These are phyloP conservation scores for Fraxinus baroniana DNA, from an alignment of 305 asterid genomes.

Conservation along the genomic window DNA sequence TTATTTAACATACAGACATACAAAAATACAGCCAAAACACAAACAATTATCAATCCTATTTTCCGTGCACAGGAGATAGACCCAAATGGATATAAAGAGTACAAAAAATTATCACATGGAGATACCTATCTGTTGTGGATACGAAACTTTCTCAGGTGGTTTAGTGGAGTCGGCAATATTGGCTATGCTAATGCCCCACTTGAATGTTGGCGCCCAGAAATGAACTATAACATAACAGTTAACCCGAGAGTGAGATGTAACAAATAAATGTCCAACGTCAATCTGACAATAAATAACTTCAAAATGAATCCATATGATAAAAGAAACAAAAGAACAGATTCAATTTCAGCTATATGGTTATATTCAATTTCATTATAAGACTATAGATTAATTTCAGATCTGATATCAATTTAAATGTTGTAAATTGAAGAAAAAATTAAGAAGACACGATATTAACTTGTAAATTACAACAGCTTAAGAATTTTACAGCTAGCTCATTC, in stretches of 20 bases:
- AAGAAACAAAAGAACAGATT: constrained; percentile 1
- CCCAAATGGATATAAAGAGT: not conserved
- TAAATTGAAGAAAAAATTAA: not conserved
- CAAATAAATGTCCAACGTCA: constrained; percentile 4
- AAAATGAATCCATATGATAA: not conserved
- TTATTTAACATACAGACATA: not conserved
- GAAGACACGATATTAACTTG: not conserved
- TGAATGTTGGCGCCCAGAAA: constrained; percentile 82
- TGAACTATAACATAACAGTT: constrained; percentile 40
- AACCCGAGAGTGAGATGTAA: not conserved
- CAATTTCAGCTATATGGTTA: not conserved
- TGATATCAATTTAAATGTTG: not conserved
- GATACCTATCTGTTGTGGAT: constrained; percentile 68
- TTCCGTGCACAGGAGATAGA: constrained; percentile 13
- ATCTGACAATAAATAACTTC: not conserved
- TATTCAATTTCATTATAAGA: constrained; percentile 1
- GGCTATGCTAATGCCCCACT: constrained; percentile 86
- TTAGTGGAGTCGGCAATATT: constrained; percentile 58
- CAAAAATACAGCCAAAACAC: not conserved
- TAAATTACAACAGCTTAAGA: not conserved
- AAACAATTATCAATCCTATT: not conserved
- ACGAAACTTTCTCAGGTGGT: constrained; percentile 74
- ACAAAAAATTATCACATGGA: constrained; percentile 20
- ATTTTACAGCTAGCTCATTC: not conserved
- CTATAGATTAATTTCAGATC: not conserved